Percentiles rank a stretch among this genome's conserved stretches.
Conservation (phyloP, 371 early-diverging fungal genomes). For the Mortierella sp. region DNA sequence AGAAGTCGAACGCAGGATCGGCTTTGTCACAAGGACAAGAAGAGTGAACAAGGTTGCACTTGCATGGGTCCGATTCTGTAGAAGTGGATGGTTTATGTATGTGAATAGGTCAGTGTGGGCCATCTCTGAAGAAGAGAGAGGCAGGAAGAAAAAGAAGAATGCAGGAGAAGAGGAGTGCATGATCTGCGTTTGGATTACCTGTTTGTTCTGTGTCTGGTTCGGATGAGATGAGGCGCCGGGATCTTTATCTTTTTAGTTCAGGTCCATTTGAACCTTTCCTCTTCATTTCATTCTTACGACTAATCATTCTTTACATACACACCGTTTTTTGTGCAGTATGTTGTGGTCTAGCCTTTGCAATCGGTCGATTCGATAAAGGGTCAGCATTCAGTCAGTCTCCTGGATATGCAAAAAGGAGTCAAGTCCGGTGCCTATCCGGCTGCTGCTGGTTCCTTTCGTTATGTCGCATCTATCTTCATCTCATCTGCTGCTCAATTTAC, state of each 20-base stretch:
- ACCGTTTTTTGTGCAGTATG: neutral
- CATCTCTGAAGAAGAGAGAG: neutral
- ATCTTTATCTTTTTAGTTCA: neutral
- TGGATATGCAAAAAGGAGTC: neutral
- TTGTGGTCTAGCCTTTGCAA: neutral
- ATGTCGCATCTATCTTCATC: neutral
- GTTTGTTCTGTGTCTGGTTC: neutral
- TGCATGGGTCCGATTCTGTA: neutral
- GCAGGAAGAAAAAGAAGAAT: neutral
- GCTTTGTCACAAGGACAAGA: neutral
- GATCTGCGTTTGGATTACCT: too few species aligned
- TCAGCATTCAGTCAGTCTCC: neutral
- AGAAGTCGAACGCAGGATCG: neutral
- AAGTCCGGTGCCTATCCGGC: neutral
- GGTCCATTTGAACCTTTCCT: neutral
- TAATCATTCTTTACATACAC: neutral
- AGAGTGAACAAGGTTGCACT: neutral
- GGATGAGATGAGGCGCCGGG: neutral
- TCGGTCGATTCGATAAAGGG: neutral
- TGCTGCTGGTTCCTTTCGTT: neutral
- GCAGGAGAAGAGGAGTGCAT: neutral
- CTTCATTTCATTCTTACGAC: neutral
- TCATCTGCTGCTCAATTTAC: neutral
- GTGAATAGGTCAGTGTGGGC: neutral
- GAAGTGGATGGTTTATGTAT: neutral